Evolutionary conservation across 768 basidiomycete genomes (phyloP), one percentile per base, ranked within the genome.

Genomic region (Macrolepiota albuminosa): DNA sequence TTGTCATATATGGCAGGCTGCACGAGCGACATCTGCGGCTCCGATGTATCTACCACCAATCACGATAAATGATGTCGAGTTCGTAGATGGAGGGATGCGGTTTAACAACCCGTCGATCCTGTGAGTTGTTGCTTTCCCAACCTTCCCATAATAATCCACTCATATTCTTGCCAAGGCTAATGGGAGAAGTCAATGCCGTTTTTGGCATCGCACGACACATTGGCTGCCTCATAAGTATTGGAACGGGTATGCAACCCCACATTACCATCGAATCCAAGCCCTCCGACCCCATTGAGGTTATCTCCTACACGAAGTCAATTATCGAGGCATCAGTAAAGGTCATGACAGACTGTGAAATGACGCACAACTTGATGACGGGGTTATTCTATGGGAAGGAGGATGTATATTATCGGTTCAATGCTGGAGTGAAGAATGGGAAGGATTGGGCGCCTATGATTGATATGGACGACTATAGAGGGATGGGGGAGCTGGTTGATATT

Each of bases 1-100:
- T 18, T 72, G 70, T 58, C 61, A 62, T 48, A 74, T 75, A 48
- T 74, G 74, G 73, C 65, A 74, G 64, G 73, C 72, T 7, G 72
- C 68, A 4, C 60, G 73, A 24, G 74, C 73, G 2, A 76, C 74
- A 0, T 71, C 72, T 29, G 73, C 73, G n/a, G 74, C 72, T 3
- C 71, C 71, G 6, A 68, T 65, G 1, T 74, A 71, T 51, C 70
- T 76, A 62, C 67, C 68, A 24, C 53, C 67, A 8, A 70, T 73
- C 55, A 67, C 66, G 33, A 56, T 72, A 16, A 65, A 68, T 14
- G 63, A 64, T 5, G 64, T 67, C 26, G 68, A 71, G 33, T 74
- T 69, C 46, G 62, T 71, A 18, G 73, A 75, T 60, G 74, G 73
- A 3, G 74, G 73, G 24, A 33, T 73, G 0, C 64, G 65, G 16